Evolutionary conservation across 352 stramenopile species (phyloP), one percentile per base, ranked within the genome.

Genomic region (Phytophthora nicotianae): DNA sequence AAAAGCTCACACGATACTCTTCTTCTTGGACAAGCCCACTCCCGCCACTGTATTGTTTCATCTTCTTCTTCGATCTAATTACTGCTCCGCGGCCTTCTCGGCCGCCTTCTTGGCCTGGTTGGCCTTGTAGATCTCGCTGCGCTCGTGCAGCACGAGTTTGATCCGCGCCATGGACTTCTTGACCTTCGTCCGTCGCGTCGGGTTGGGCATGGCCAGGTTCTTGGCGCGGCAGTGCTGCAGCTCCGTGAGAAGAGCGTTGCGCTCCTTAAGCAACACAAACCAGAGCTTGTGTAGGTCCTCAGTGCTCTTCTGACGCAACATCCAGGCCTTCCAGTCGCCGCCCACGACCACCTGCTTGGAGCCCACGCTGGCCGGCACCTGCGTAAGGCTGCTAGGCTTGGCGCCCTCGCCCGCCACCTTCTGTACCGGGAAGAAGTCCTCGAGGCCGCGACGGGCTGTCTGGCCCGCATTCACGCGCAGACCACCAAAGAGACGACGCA

Each of bases 281-380:
- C 97, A 99, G 29, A 99, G 87, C 80, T 99, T 99, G 83, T 99
- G 97, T 50, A 99, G 85, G 86, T 99, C 97, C 35, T 99, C 94
- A 50, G 97, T 99, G 75, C 87, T 98, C 77, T 99, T 99, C 57
- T 97, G 80, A 48, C 97, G 95, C 58, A 99, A 82, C 87, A 99
- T 98, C 76, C 84, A 93, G 21, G 90, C 96, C 59, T 91, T 96
- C 97, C 97, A 99, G 42, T 96, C 84, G 62, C 97, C 83, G 53
- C 97, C 97, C 17, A 91, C 80, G 0, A 83, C 64, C 35, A 90
- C 77, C 38, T 81, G 65, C 58, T 83, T 79, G 50, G 75, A 66
- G 58, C 80, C 83, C 24, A 88, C 79, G 17, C 59, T 85, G 37
- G 74, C 67, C n/a, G 83, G 83, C n/a, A 91, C 70, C 66, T 89